A percentile compares a stretch with the other conserved stretches of the same genome.
phyloP scores from a whole-genome alignment of 306 rosid species.

The Lathyrus tuberosus region DNA sequence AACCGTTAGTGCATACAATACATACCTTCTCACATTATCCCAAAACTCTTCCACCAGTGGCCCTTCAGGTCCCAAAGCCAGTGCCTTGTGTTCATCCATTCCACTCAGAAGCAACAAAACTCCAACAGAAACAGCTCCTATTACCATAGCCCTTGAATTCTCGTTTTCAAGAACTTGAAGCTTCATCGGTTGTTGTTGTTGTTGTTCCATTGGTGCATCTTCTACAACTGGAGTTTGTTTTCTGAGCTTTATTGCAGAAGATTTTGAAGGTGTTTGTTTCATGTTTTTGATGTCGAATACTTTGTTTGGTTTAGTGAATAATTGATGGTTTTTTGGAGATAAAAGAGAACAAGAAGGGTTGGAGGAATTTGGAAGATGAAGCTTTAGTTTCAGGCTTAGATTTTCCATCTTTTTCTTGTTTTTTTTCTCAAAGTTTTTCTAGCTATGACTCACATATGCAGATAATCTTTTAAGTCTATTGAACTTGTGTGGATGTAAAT shows the following conservation, averaged over 20 bases:
- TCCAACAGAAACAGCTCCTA: conserved; percentile 78
- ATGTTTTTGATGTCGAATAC: conserved; percentile 16
- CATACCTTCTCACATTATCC: conserved; percentile 93
- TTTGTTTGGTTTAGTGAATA: conserved; percentile 39
- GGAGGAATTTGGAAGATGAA: conserved; percentile 36
- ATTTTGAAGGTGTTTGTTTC: conserved; percentile 31
- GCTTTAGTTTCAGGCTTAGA: conserved; percentile 49
- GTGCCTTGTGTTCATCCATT: conserved; percentile 60
- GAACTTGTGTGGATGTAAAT: conserved; percentile 22
- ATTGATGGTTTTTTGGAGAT: conserved; percentile 30
- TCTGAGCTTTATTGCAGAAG: neutral
- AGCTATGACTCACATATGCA: neutral
- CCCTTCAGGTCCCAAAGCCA: conserved; percentile 92
- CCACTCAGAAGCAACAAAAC: conserved; percentile 55
- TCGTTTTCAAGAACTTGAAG: conserved; percentile 19
- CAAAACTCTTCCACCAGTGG: conserved; percentile 93
- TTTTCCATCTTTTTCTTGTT: conserved; percentile 40
- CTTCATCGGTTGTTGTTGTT: neutral
- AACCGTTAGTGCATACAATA: conserved; percentile 76
- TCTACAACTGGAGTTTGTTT: conserved; percentile 17
- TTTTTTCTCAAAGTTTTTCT: neutral
- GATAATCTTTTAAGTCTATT: conserved; percentile 1
- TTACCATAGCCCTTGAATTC: conserved; percentile 48
- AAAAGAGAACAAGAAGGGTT: conserved; percentile 32
- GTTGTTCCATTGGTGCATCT: neutral